phyloP scores from a whole-genome alignment of 495 filamentous ascomycete species.

The Aspergillus olivimuriae region DNA sequence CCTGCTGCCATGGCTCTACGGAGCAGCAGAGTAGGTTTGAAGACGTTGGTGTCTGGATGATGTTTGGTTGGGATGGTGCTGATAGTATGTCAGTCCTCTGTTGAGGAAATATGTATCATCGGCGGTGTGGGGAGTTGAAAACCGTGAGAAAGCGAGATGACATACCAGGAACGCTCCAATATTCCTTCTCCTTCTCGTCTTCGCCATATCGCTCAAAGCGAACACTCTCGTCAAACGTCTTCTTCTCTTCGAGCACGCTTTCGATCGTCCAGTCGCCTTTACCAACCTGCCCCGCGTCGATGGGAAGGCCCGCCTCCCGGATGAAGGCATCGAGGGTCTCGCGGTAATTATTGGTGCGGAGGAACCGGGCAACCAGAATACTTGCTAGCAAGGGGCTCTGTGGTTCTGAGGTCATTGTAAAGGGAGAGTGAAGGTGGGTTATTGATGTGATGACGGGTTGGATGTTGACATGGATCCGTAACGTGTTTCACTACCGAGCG shows the following conservation, averaged over 20 bases:
- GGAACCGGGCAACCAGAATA: constrained; percentile 55
- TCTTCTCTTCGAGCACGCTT: constrained; percentile 59
- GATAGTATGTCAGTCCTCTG: neutral
- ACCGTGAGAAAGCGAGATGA: constrained; percentile 3
- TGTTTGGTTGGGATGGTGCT: constrained; percentile 45
- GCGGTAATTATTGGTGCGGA: constrained; percentile 52
- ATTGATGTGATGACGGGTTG: no score
- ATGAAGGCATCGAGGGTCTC: constrained; percentile 58
- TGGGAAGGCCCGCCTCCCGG: constrained; percentile 51
- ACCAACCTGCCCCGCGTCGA: constrained; percentile 28
- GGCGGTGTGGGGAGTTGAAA: no score
- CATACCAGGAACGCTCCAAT: constrained; percentile 49
- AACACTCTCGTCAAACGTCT: constrained; percentile 50
- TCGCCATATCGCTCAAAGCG: constrained; percentile 49
- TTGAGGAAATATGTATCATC: neutral
- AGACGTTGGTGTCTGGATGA: constrained; percentile 36
- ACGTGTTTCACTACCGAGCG: no score
- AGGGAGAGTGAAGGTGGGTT: neutral
- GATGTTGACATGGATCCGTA: no score
- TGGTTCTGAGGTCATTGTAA: constrained; percentile 6
- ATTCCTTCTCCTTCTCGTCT: constrained; percentile 26
- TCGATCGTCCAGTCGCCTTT: constrained; percentile 53
- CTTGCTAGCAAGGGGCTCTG: constrained; percentile 22
- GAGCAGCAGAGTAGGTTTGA: constrained; percentile 52
- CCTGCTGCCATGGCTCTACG: constrained; percentile 31